Conservation (phyloP, 768 basidiomycete genomes). For the Hemileccinum rubropunctum region DNA sequence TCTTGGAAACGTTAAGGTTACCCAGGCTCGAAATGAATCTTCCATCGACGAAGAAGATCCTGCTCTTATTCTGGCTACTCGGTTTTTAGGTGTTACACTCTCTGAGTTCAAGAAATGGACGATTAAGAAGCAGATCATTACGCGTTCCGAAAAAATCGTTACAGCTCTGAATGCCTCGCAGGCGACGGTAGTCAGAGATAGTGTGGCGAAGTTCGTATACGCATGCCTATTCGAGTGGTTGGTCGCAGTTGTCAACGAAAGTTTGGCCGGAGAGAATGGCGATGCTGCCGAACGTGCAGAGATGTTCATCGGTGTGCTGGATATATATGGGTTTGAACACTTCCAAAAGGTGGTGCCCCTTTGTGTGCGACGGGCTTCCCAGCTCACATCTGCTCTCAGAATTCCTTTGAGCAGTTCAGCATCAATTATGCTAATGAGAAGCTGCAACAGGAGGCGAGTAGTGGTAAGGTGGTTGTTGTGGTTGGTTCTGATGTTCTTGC, state of each 20-base stretch:
- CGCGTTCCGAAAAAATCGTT: conserved; percentile 93
- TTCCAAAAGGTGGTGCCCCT: conserved; percentile 77
- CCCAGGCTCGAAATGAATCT: conserved; percentile 77
- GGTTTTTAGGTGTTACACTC: conserved; percentile 85
- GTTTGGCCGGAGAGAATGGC: conserved; percentile 91
- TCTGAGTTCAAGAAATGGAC: conserved; percentile 99
- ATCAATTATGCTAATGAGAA: conserved; percentile 99
- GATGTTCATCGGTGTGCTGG: conserved; percentile 98
- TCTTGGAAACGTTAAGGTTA: conserved; percentile 96
- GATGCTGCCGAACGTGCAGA: conserved; percentile 87
- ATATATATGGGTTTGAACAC: conserved; percentile 97
- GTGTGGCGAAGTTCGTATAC: conserved; percentile 98
- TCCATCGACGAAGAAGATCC: conserved; percentile 80
- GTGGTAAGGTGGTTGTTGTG: neutral
- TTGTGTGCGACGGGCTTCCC: neutral
- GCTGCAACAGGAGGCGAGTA: conserved; percentile 87
- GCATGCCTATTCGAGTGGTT: conserved; percentile 99
- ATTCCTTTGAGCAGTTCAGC: conserved; percentile 96
- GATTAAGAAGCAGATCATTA: conserved; percentile 94
- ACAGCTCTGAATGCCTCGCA: conserved; percentile 82
- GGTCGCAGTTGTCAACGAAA: conserved; percentile 96
- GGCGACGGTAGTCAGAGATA: conserved; percentile 92
- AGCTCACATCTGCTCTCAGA: conserved; percentile 40
- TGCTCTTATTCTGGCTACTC: conserved; percentile 75
- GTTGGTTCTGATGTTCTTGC: conserved; percentile 11